Percentiles rank a stretch among this genome's conserved stretches.
These are phyloP conservation scores for Plectosphaerella cucumerina DNA, from an alignment of 2,329 filamentous ascomycete genomes.

Conservation along the genomic window DNA sequence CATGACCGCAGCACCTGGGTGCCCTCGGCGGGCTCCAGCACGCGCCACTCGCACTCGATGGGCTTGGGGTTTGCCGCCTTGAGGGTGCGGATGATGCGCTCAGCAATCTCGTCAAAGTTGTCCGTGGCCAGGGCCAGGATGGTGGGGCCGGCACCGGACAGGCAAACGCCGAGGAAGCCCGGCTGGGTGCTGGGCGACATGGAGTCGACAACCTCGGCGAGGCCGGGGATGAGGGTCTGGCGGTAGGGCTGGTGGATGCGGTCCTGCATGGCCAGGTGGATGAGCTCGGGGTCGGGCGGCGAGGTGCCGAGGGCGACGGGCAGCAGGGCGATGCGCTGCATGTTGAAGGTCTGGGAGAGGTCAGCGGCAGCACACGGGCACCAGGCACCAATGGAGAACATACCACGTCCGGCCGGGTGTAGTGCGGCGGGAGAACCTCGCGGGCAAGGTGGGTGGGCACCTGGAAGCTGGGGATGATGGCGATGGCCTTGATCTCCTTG, in stretches of 20 bases:
- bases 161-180: slow-evolving; percentile 87
- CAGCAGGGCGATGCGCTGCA: slow-evolving; percentile 87
- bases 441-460: slow-evolving; percentile 91
- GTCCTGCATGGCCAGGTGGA: slow-evolving; percentile 98
- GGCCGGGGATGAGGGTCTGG: slow-evolving; percentile 82
- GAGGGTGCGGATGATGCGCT: slow-evolving; percentile 72
- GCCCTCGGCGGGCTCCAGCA: slow-evolving; percentile 84
- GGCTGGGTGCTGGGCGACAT: slow-evolving; percentile 85
- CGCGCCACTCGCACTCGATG: slow-evolving; percentile 79
- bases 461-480: slow-evolving; percentile 93
- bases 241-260: slow-evolving; percentile 97
- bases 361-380: neutral
- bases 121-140: slow-evolving; percentile 88
- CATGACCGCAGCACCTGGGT: slow-evolving; percentile 38
- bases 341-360: slow-evolving; percentile 67
- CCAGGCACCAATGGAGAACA: slow-evolving; percentile 24
- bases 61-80: slow-evolving; percentile 53
- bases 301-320: slow-evolving; percentile 86
- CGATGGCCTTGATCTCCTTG: slow-evolving; percentile 91
- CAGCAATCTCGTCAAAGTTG: slow-evolving; percentile 84
- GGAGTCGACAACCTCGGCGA: slow-evolving; percentile 84
- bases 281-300: slow-evolving; percentile 87
- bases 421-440: slow-evolving; percentile 75
- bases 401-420: slow-evolving; percentile 79
- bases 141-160: slow-evolving; percentile 92